Conservation (phyloP, 2,329 filamentous ascomycete genomes). For the Akanthomyces lecanii region DNA sequence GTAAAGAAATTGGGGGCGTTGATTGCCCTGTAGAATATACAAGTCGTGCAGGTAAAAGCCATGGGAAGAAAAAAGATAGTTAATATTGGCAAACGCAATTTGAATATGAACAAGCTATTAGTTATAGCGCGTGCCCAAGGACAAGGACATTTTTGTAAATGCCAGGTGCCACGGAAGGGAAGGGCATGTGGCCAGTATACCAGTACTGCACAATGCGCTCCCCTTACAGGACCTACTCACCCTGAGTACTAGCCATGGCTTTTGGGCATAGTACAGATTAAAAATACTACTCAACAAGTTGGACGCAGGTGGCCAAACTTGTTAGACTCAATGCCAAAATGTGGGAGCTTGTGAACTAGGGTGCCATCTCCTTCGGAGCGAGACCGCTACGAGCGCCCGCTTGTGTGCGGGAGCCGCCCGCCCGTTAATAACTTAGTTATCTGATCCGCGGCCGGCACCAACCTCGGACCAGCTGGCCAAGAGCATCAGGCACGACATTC, state of each 20-base stretch:
- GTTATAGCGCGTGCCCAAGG: background rate
- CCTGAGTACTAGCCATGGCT: background rate
- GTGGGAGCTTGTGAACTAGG: too few relatives aligned
- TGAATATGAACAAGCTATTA: background rate
- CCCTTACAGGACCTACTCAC: background rate
- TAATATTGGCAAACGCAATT: background rate
- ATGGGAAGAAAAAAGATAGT: background rate
- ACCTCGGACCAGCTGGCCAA: background rate
- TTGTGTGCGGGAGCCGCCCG: background rate
- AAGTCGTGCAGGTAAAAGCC: background rate
- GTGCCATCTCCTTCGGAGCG: background rate
- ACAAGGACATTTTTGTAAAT: background rate
- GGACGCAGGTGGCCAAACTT: background rate
- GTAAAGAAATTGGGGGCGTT: background rate
- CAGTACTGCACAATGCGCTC: background rate
- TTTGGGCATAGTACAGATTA: background rate
- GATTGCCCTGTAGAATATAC: background rate
- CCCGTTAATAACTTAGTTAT: background rate
- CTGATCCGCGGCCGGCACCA: constrained; percentile 15
- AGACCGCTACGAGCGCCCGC: background rate
- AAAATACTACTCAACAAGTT: background rate
- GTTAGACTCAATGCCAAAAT: background rate
- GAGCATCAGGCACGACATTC: background rate
- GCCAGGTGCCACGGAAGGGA: background rate
- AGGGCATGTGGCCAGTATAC: background rate